Evolutionary conservation across 139 green algal genomes (phyloP), one percentile per base, ranked within the genome.

Genomic region (Nannochloris sp.): DNA sequence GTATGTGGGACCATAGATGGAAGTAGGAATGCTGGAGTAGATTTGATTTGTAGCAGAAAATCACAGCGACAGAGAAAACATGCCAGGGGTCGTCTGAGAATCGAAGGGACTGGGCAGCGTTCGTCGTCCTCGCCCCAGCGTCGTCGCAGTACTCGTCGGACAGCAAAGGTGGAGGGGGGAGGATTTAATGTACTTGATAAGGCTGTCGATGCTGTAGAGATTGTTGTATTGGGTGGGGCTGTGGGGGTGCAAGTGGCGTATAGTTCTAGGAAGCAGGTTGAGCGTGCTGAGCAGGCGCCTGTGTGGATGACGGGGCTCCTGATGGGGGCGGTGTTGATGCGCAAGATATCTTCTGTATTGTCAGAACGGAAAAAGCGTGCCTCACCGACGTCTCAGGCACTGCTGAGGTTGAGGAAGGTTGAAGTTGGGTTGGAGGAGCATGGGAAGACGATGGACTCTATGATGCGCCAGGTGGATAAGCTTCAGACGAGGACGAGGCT

Each of bases 401-500:
- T 81, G 37, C 21, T 61, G 29, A 48, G 62, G 16, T 19, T 80
- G 29, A 64, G 73, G 58, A 16, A 48, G 23, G 44, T 24, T 5
- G 68, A 54, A 5, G 43, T 29, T 6, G 36, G n/a, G 29, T 23
- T 75, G 55, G 16, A 34, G n/a, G 44, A 62, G 48, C 72, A 81
- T 43, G 48, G 61, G 9, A 40, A 50, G 24, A 16, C 25, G 11
- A 48, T 81, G 43, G 23, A 44, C 14, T 37, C 44, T 9, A 15
- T 60, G 5, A 27, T 50, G 4, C 61, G 66, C 15, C 74, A 81
- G 60, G 27, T 82, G 44, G 64, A 68, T 7, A 81, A 82, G 55
- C 46, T 80, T 34, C 44, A 64, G 14, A 29, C 64, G 14, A 62
- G 75, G 10, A 61, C 31, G 3, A 40, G 59, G 7, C 31, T 81